A percentile compares a stretch with the other conserved stretches of the same genome.
These are phyloP conservation scores for Daedaleopsis nitida DNA, from an alignment of 768 basidiomycete genomes.

Conservation along the genomic window DNA sequence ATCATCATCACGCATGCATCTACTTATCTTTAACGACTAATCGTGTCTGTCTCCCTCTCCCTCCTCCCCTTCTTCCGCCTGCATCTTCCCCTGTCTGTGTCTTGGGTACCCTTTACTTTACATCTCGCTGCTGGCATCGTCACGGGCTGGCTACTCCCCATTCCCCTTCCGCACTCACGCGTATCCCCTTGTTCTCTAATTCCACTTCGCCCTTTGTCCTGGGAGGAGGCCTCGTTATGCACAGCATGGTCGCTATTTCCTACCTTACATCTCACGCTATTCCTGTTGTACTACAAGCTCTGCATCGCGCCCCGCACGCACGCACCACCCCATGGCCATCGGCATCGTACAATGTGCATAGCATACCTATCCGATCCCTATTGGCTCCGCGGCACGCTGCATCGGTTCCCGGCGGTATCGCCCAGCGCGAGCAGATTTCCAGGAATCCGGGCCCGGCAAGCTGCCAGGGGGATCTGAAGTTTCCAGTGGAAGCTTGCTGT, in stretches of 20 bases:
- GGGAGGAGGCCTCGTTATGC: background rate
- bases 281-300: background rate
- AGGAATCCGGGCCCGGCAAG: no score
- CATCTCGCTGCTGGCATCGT: background rate
- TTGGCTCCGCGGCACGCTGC: no score
- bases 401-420: no score
- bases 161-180: background rate
- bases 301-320: background rate
- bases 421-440: no score
- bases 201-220: background rate
- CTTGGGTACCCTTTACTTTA: background rate
- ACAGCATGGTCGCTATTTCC: background rate
- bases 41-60: slow-evolving; percentile 3
- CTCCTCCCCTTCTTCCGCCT: background rate
- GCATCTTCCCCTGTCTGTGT: no score
- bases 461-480: no score
- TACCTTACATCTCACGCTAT: background rate
- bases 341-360: no score
- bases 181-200: background rate
- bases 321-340: background rate
- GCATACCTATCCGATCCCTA: no score
- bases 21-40: slow-evolving; percentile 18
- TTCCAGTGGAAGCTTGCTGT: no score
- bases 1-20: slow-evolving; percentile 4
- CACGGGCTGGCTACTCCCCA: background rate